Evolutionary conservation across 768 basidiomycete species (phyloP).

Genomic region (Hydnomerulius pinastri): DNA sequence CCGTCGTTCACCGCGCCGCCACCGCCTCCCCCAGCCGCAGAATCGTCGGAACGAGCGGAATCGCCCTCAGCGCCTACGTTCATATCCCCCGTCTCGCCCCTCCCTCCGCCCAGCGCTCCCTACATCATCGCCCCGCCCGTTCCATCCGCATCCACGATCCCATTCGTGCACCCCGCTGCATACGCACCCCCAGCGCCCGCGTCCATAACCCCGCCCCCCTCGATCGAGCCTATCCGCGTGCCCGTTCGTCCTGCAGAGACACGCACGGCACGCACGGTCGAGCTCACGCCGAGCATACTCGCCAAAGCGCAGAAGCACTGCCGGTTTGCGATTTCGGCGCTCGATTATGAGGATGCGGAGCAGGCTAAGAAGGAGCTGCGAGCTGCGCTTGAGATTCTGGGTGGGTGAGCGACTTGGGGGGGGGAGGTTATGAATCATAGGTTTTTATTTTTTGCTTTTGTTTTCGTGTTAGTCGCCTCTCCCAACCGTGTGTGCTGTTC

Average conservation of each 20-base stretch:
- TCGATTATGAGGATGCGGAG: conserved; percentile 92
- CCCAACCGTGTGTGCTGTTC: no score
- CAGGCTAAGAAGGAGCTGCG: conserved; percentile 84
- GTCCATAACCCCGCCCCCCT: background rate
- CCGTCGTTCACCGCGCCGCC: conserved; percentile 18
- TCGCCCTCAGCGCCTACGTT: conserved; percentile 11
- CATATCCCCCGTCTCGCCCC: conserved; percentile 1
- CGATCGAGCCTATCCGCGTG: conserved; percentile 8
- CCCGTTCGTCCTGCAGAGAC: conserved; percentile 20
- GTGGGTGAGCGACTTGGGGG: conserved; percentile 43
- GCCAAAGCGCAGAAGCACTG: conserved; percentile 89
- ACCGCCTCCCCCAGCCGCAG: conserved; percentile 14
- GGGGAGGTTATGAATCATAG: conserved; percentile 1
- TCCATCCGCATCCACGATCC: background rate
- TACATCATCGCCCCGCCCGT: conserved; percentile 9
- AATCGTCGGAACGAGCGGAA: background rate
- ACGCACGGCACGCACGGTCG: conserved; percentile 30
- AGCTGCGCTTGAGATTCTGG: conserved; percentile 69
- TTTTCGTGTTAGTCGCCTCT: no score
- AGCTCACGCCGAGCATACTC: conserved; percentile 66
- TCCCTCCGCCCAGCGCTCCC: conserved; percentile 24
- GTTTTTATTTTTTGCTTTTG: background rate
- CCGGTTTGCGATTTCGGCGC: conserved; percentile 88
- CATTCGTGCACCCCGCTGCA: no score
- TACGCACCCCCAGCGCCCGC: no score